These are phyloP conservation scores for Pichia occidentalis DNA, from an alignment of 805 yeast species.

Conservation along the genomic window DNA sequence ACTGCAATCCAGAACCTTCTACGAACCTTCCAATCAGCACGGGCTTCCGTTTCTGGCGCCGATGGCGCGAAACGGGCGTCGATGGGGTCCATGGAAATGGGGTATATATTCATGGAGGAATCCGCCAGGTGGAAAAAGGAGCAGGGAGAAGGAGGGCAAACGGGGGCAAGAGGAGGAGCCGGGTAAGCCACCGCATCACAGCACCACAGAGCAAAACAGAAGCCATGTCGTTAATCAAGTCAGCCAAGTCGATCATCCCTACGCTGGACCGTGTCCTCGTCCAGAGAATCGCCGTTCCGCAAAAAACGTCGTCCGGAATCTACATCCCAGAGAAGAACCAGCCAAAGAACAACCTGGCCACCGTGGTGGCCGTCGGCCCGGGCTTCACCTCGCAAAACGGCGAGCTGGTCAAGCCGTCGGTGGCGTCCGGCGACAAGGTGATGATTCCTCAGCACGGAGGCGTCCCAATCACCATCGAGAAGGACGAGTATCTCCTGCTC, in stretches of 20 bases:
- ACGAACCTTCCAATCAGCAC: too few relatives aligned
- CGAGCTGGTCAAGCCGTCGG: constrained; percentile 62
- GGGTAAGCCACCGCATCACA: too few relatives aligned
- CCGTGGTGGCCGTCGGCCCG: constrained; percentile 92
- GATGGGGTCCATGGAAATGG: too few relatives aligned
- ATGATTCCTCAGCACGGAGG: constrained; percentile 95
- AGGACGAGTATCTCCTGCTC: constrained; percentile 57
- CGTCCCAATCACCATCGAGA: constrained; percentile 68
- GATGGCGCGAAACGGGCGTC: too few relatives aligned
- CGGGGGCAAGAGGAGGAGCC: too few relatives aligned
- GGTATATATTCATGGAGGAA: too few relatives aligned
- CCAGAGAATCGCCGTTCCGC: constrained; percentile 86
- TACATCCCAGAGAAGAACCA: constrained; percentile 95
- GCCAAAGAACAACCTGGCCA: constrained; percentile 87
- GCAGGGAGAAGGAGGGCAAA: too few relatives aligned
- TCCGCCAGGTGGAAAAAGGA: too few relatives aligned
- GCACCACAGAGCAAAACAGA: not conserved
- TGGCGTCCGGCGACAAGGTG: constrained; percentile 87
- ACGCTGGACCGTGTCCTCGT: constrained; percentile 94
- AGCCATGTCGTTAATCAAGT: constrained; percentile 51
- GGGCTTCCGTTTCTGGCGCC: too few relatives aligned
- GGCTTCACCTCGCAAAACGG: constrained; percentile 79
- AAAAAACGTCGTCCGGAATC: constrained; percentile 88
- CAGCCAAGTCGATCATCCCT: constrained; percentile 84
- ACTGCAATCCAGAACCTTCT: too few relatives aligned